A percentile compares a stretch with the other conserved stretches of the same genome.
Conservation (phyloP, 1,284 basidiomycete species). For the Microbotryum intermedium region DNA sequence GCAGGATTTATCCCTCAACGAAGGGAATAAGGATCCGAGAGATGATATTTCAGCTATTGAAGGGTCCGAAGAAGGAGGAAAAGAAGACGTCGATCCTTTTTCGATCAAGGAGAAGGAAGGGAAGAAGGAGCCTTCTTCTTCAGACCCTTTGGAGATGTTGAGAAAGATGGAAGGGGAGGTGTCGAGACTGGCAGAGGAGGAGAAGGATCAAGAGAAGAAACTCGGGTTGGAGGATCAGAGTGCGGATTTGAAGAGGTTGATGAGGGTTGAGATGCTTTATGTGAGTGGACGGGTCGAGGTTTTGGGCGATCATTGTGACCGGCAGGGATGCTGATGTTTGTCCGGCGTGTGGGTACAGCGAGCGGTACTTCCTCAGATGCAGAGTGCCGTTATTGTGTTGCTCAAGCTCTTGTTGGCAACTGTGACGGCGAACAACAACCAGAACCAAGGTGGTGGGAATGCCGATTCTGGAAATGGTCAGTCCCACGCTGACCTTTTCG, state of each 20-base stretch:
- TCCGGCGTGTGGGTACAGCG: conserved; percentile 31
- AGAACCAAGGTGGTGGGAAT: conserved; percentile 3
- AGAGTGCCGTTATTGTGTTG: conserved; percentile 78
- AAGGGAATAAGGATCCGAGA: neutral
- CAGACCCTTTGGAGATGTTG: conserved; percentile 34
- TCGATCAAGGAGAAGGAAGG: conserved; percentile 35
- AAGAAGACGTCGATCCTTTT: neutral
- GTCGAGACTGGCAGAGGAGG: conserved; percentile 41
- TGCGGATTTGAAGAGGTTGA: conserved; percentile 71
- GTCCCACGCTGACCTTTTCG: too few species aligned
- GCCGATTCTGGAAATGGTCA: conserved; percentile 14
- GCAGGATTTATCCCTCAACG: conserved; percentile 11
- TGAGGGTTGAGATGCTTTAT: conserved; percentile 82
- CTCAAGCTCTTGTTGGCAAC: conserved; percentile 81
- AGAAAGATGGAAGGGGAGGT: conserved; percentile 51
- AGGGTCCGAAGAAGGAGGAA: neutral
- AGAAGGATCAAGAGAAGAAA: conserved; percentile 49
- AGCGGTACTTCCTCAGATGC: conserved; percentile 68
- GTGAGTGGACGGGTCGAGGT: conserved; percentile 50
- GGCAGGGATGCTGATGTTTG: neutral
- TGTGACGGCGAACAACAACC: conserved; percentile 54
- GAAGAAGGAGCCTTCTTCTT: conserved; percentile 36
- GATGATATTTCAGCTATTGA: neutral
- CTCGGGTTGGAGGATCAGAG: conserved; percentile 58
- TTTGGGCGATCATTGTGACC: neutral